Evolutionary conservation across 2,329 filamentous ascomycete species (phyloP).

Genomic region (Chaetomiaceae sp.): DNA sequence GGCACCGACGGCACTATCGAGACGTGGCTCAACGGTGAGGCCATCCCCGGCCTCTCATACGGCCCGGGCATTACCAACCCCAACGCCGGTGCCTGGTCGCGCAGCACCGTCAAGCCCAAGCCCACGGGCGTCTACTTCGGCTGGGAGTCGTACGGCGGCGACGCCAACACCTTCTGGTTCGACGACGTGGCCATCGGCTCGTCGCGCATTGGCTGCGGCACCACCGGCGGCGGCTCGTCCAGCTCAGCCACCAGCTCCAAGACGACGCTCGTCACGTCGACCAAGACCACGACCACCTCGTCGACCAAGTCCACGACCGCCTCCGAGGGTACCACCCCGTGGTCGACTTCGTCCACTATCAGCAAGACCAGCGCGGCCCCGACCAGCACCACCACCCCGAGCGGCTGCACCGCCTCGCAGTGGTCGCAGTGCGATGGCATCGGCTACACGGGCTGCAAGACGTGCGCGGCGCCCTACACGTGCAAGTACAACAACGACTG

Average conservation of each 20-base stretch:
- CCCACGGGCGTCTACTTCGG: slow-evolving; percentile 55
- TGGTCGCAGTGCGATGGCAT: slow-evolving; percentile 9
- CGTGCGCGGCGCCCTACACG: slow-evolving; percentile 11
- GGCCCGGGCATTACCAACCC: slow-evolving; percentile 44
- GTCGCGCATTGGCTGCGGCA: slow-evolving; percentile 42
- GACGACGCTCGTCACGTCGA: background rate
- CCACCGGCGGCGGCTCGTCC: background rate
- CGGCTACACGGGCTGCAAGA: slow-evolving; percentile 10
- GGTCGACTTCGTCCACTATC: background rate
- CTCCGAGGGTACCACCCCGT: background rate
- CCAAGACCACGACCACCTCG: background rate
- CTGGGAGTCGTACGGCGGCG: slow-evolving; percentile 59
- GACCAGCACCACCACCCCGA: background rate
- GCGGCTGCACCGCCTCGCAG: slow-evolving; percentile 7
- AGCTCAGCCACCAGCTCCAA: background rate
- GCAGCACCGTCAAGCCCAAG: slow-evolving; percentile 45
- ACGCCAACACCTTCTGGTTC: slow-evolving; percentile 59
- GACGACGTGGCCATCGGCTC: slow-evolving; percentile 51
- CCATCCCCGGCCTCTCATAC: slow-evolving; percentile 47
- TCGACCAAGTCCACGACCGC: background rate
- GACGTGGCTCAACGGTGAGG: slow-evolving; percentile 54
- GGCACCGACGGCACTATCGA: slow-evolving; percentile 54
- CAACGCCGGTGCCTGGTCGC: slow-evolving; percentile 50
- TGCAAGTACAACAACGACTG: slow-evolving; percentile 13
- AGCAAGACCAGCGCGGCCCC: background rate